phyloP scores from a whole-genome alignment of 257 asterid species.

The Solanum commersonii region DNA sequence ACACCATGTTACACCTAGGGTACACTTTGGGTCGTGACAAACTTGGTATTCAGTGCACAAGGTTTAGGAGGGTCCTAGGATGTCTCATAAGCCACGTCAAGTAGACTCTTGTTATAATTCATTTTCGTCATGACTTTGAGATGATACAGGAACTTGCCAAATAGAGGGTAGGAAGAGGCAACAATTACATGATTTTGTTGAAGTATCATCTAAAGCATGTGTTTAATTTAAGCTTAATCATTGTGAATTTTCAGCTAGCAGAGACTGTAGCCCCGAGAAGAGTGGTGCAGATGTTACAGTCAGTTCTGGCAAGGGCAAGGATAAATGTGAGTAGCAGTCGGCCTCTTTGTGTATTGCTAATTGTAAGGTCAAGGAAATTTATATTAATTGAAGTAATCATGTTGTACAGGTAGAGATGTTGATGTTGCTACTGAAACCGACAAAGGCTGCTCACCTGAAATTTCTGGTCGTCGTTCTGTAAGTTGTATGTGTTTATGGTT shows the following conservation, averaged over 20 bases:
- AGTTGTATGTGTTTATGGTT: conserved; percentile 94
- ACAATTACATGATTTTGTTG: neutral
- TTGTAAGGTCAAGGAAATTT: neutral
- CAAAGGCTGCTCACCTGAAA: conserved; percentile 31
- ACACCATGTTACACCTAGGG: neutral
- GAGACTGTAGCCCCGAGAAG: conserved; percentile 35
- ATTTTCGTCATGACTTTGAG: neutral
- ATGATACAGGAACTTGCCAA: neutral
- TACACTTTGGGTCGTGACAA: neutral
- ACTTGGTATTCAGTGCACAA: neutral
- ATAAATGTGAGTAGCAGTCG: conserved; percentile 19
- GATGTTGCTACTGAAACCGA: conserved; percentile 21
- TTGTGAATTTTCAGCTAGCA: conserved; percentile 42
- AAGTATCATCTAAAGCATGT: neutral
- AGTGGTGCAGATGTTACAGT: conserved; percentile 13
- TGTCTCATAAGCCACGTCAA: neutral
- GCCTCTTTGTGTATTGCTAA: neutral
- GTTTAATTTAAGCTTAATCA: conserved; percentile 12
- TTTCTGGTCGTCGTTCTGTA: conserved; percentile 92
- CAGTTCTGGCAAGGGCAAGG: conserved; percentile 23
- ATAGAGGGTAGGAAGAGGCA: neutral
- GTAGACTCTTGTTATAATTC: neutral
- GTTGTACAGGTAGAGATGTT: conserved; percentile 41
- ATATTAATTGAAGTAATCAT: conserved; percentile 4
- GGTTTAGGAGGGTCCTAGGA: neutral